phyloP scores from a whole-genome alignment of 768 basidiomycete species.

The Clitopilus hobsonii region DNA sequence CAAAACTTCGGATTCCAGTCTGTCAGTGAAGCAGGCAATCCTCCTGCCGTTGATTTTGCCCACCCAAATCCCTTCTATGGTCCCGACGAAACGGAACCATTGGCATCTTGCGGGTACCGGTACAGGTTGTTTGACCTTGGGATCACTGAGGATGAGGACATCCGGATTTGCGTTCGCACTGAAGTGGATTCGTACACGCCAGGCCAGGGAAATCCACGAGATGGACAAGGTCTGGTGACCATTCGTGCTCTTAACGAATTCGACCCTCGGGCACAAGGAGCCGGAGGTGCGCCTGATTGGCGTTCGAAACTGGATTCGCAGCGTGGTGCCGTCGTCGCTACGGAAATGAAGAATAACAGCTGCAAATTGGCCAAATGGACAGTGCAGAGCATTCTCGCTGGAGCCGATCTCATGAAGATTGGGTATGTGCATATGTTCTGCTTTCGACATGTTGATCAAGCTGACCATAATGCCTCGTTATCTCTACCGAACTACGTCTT shows the following conservation, averaged over 20 bases:
- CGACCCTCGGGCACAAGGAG: constrained; percentile 83
- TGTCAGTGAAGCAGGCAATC: constrained; percentile 66
- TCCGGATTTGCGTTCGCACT: constrained; percentile 89
- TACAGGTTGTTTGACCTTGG: constrained; percentile 95
- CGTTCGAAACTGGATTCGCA: constrained; percentile 94
- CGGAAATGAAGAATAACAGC: constrained; percentile 99
- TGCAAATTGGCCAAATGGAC: constrained; percentile 98
- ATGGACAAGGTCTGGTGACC: constrained; percentile 78
- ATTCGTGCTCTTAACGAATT: constrained; percentile 97
- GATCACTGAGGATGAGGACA: constrained; percentile 85
- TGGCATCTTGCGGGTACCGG: constrained; percentile 94
- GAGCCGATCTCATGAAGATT: constrained; percentile 95
- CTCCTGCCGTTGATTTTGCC: constrained; percentile 65
- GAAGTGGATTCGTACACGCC: constrained; percentile 89
- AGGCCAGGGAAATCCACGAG: constrained; percentile 54
- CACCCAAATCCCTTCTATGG: constrained; percentile 95
- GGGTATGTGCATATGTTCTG: constrained; percentile 53
- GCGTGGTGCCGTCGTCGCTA: constrained; percentile 95
- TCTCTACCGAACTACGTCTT: background rate
- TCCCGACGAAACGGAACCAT: constrained; percentile 89
- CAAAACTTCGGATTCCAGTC: constrained; percentile 98
- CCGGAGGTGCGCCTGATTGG: constrained; percentile 98
- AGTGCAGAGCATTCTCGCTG: constrained; percentile 90
- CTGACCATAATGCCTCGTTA: background rate
- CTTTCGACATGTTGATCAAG: background rate